Conservation (phyloP, 768 basidiomycete species). For the Neoboletus brunneissimus region DNA sequence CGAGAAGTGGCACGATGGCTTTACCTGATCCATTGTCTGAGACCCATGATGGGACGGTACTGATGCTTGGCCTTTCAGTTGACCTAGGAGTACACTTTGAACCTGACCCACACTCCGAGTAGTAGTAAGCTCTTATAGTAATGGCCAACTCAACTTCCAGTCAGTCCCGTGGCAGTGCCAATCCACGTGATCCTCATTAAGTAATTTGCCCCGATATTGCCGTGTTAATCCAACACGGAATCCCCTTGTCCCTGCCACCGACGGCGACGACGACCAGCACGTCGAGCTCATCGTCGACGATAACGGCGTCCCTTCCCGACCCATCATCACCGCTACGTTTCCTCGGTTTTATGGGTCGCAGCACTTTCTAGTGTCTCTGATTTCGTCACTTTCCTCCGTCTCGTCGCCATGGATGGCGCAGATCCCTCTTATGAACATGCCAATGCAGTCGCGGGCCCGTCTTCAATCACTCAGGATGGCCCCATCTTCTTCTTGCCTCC, state of each 20-base stretch:
- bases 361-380: conserved; percentile 22
- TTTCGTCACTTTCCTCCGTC: conserved; percentile 16
- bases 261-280: conserved; percentile 30
- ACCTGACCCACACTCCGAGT: too few species aligned
- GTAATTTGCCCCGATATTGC: conserved; percentile 30
- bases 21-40: conserved; percentile 27
- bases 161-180: conserved; percentile 10
- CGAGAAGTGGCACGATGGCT: background rate
- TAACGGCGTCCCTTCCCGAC: conserved; percentile 17
- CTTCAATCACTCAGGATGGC: conserved; percentile 32
- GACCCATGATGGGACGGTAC: conserved; percentile 8
- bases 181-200: conserved; percentile 31
- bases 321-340: background rate
- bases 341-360: conserved; percentile 19
- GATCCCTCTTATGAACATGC: conserved; percentile 30
- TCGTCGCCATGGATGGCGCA: conserved; percentile 31
- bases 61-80: too few species aligned
- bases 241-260: conserved; percentile 39
- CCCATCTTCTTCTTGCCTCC: conserved; percentile 30
- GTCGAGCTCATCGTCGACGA: conserved; percentile 31
- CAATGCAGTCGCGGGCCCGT: conserved; percentile 67
- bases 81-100: too few species aligned
- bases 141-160: too few species aligned
- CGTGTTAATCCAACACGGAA: conserved; percentile 32
- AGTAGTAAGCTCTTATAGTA: too few species aligned